These are phyloP conservation scores for Tulasnella sp. DNA, from an alignment of 768 basidiomycete species.

Conservation along the genomic window DNA sequence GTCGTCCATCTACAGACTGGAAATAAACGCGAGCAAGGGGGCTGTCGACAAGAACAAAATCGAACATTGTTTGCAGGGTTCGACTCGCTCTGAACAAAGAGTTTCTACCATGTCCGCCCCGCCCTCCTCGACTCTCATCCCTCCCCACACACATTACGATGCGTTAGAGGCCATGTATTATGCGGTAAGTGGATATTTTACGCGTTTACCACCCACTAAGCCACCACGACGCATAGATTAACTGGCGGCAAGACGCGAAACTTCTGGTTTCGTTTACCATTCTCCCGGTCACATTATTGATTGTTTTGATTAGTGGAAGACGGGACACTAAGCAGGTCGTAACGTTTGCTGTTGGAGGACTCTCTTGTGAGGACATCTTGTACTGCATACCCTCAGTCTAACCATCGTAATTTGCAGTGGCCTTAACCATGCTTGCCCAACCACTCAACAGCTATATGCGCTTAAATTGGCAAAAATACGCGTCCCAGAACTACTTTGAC, in stretches of 20 bases:
- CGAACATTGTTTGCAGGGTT: not conserved
- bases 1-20: not conserved
- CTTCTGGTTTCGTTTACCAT: not conserved
- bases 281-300: not conserved
- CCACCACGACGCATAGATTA: not conserved
- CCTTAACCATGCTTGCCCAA: not conserved
- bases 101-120: not conserved
- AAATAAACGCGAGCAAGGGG: not conserved
- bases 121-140: no score
- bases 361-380: not conserved
- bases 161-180: not conserved
- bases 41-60: not conserved
- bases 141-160: no score
- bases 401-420: not conserved
- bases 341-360: not conserved
- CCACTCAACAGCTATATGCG: not conserved
- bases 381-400: not conserved
- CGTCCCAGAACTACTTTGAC: constrained; percentile 1
- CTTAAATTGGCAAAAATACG: not conserved
- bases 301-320: not conserved
- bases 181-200: not conserved
- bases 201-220: no score
- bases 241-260: not conserved
- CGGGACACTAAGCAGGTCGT: not conserved
- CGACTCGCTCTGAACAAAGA: not conserved